These are phyloP conservation scores for Lachnum nothofagi DNA, from an alignment of 2,329 filamentous ascomycete genomes.

Conservation along the genomic window DNA sequence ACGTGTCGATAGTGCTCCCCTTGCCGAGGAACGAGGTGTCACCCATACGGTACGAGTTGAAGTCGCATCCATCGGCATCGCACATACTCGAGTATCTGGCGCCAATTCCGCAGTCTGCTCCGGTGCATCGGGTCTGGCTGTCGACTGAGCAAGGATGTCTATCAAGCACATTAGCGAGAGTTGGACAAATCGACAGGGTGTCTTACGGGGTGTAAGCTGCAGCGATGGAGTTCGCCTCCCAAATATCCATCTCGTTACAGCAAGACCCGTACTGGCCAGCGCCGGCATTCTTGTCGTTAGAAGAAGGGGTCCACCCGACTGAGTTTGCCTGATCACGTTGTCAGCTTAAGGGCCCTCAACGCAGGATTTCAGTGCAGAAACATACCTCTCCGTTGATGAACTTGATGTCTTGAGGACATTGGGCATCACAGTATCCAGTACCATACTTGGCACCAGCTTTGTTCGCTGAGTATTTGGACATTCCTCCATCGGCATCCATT, in stretches of 20 bases:
- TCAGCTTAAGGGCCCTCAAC: constrained; percentile 11
- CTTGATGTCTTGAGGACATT: constrained; percentile 49
- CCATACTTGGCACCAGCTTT: constrained; percentile 56
- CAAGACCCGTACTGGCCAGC: constrained; percentile 53
- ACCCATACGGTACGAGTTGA: constrained; percentile 57
- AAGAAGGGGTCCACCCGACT: constrained; percentile 45
- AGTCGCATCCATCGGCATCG: constrained; percentile 59
- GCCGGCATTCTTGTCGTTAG: constrained; percentile 49
- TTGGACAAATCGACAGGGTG: background rate
- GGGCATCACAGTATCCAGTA: constrained; percentile 60
- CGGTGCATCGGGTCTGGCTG: constrained; percentile 41
- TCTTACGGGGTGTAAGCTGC: constrained; percentile 49
- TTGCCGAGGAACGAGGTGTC: constrained; percentile 52
- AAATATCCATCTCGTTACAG: constrained; percentile 65
- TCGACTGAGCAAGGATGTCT: constrained; percentile 47
- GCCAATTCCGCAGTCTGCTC: constrained; percentile 41
- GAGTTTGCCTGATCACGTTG: constrained; percentile 43
- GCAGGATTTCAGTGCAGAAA: background rate
- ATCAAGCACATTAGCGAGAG: constrained; percentile 1
- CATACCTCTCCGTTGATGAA: constrained; percentile 50
- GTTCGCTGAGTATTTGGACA: constrained; percentile 46
- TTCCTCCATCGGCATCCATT: constrained; percentile 60
- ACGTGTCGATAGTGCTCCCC: constrained; percentile 48
- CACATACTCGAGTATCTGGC: constrained; percentile 50
- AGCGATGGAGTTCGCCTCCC: constrained; percentile 58